phyloP scores from a whole-genome alignment of 345 rosid genomes.

The Brassica incana region DNA sequence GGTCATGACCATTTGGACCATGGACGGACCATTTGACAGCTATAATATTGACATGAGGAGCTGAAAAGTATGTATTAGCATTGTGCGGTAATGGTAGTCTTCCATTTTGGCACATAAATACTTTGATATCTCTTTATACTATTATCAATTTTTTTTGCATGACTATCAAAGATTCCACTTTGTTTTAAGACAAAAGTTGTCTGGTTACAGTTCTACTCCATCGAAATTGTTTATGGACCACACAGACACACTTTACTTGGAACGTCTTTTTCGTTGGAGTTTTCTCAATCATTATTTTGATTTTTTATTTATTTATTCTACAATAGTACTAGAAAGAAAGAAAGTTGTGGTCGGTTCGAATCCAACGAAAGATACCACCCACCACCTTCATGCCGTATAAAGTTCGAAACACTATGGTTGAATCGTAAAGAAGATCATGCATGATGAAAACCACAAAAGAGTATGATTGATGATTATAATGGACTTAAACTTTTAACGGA shows the following conservation, averaged over 20 bases:
- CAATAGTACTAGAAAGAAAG: background rate
- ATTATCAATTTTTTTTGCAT: background rate
- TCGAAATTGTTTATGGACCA: constrained; percentile 12
- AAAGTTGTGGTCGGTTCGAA: constrained; percentile 20
- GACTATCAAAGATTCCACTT: background rate
- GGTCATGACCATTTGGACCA: no score
- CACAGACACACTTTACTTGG: constrained; percentile 9
- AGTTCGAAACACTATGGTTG: background rate
- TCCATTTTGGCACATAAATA: background rate
- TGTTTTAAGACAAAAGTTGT: constrained; percentile 10
- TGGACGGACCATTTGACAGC: no score
- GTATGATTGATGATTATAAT: constrained; percentile 13
- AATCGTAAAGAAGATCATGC: constrained; percentile 24
- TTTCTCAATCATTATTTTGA: background rate
- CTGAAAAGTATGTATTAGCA: background rate
- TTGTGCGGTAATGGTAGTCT: background rate
- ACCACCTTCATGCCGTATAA: constrained; percentile 1
- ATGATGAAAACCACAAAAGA: constrained; percentile 3
- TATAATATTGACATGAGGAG: background rate
- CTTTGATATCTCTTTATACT: background rate
- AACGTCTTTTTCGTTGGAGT: constrained; percentile 9
- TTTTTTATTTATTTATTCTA: background rate
- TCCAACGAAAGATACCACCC: constrained; percentile 20
- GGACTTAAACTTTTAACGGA: background rate
- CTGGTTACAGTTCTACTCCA: background rate